These are phyloP conservation scores for Rhodotorula mucilaginosa DNA, from an alignment of 1,284 basidiomycete genomes.

Conservation along the genomic window DNA sequence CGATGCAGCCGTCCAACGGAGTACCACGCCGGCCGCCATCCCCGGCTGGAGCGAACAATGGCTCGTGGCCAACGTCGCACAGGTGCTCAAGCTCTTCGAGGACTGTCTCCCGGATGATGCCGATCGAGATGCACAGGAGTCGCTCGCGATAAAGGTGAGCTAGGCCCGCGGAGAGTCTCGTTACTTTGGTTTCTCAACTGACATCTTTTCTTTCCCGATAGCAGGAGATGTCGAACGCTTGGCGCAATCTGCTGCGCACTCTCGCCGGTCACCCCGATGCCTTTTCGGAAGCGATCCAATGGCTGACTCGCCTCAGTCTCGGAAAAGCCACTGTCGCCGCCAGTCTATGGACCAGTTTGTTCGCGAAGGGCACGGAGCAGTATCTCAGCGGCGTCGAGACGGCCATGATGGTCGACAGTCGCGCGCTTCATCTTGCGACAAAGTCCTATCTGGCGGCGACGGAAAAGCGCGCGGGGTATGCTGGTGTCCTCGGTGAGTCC, in stretches of 20 bases:
- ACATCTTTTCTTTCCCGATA: neutral
- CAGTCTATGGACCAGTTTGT: neutral
- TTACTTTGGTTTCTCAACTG: neutral
- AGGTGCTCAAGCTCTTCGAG: constrained; percentile 15
- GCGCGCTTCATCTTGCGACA: neutral
- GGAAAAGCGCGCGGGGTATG: neutral
- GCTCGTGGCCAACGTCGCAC: constrained; percentile 9
- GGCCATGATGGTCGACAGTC: neutral
- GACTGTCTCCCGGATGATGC: neutral
- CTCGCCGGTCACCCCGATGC: neutral
- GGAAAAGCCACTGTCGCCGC: neutral
- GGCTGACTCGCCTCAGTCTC: constrained; percentile 2
- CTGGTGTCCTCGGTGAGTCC: neutral
- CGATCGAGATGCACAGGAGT: neutral
- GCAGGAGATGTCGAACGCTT: neutral
- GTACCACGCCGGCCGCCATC: neutral
- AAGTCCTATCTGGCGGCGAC: neutral
- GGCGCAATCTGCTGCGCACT: constrained; percentile 12
- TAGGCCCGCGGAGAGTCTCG: neutral
- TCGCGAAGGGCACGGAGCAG: neutral
- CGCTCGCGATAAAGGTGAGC: neutral
- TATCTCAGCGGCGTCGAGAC: neutral
- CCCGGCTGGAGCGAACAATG: constrained; percentile 25
- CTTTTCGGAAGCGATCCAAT: neutral
- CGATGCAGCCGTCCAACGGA: constrained; percentile 9